Evolutionary conservation across 495 filamentous ascomycete species (phyloP).

Genomic region (Podospora comata): DNA sequence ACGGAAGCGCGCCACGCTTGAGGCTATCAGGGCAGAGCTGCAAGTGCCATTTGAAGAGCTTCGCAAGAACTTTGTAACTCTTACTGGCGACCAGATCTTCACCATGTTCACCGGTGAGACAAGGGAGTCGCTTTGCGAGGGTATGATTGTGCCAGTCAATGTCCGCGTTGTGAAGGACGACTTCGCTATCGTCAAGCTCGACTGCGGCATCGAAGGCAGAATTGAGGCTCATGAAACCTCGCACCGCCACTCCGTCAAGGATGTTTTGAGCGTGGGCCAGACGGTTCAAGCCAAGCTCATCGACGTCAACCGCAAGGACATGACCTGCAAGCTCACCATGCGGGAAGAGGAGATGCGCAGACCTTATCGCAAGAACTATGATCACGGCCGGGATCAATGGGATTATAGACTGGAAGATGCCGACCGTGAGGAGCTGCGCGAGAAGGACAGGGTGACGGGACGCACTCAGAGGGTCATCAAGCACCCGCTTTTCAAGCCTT

Average conservation of each 20-base stretch:
- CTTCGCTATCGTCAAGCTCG: conserved; percentile 86
- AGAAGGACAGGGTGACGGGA: conserved; percentile 75
- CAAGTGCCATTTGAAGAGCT: conserved; percentile 92
- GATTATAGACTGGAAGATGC: conserved; percentile 74
- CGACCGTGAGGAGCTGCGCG: conserved; percentile 71
- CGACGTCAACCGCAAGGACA: conserved; percentile 76
- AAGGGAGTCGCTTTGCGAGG: conserved; percentile 70
- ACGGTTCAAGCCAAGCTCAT: conserved; percentile 83
- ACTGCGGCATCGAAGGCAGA: conserved; percentile 89
- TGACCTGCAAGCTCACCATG: conserved; percentile 77
- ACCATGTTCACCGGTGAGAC: conserved; percentile 97
- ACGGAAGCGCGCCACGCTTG: conserved; percentile 91
- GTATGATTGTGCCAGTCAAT: conserved; percentile 88
- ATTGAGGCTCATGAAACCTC: conserved; percentile 71
- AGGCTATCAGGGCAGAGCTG: conserved; percentile 92
- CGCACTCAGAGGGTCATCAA: conserved; percentile 93
- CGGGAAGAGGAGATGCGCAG: conserved; percentile 72
- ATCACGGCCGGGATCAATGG: conserved; percentile 78
- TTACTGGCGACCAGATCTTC: conserved; percentile 80
- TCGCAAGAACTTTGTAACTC: conserved; percentile 69
- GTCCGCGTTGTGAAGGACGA: conserved; percentile 86
- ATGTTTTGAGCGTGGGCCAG: conserved; percentile 69
- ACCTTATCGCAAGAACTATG: conserved; percentile 60
- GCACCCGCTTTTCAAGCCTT: conserved; percentile 89
- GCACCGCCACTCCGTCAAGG: conserved; percentile 53